Evolutionary conservation across 805 yeast genomes (phyloP).

Genomic region (Pichia pseudocactophila): DNA sequence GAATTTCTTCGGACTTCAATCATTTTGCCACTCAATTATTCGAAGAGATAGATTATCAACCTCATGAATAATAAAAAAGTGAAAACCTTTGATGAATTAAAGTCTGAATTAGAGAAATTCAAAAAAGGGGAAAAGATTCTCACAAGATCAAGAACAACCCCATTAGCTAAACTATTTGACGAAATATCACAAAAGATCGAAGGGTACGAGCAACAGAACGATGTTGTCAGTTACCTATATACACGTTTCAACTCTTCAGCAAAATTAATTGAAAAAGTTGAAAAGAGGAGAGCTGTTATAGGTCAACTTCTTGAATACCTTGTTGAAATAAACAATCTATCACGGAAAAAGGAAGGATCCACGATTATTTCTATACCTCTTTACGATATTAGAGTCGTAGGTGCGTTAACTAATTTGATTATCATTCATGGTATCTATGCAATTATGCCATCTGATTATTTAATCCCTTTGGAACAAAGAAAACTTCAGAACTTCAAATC

Average conservation of each 20-base stretch:
- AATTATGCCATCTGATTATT: constrained; percentile 44
- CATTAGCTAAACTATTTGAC: constrained; percentile 27
- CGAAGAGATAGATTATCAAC: no score
- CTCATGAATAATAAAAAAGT: constrained; percentile 1
- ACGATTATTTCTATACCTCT: constrained; percentile 57
- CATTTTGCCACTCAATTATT: neutral
- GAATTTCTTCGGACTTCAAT: neutral
- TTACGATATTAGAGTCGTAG: constrained; percentile 74
- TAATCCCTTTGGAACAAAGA: constrained; percentile 58
- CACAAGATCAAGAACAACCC: constrained; percentile 22
- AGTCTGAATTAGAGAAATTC: constrained; percentile 18
- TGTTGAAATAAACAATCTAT: constrained; percentile 30
- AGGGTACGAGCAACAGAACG: constrained; percentile 3
- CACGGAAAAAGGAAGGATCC: constrained; percentile 24
- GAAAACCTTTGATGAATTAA: constrained; percentile 14
- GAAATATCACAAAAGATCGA: constrained; percentile 17
- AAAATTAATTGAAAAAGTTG: neutral
- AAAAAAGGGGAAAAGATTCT: constrained; percentile 17
- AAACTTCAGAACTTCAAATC: constrained; percentile 39
- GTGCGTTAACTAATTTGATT: constrained; percentile 52
- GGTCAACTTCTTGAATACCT: constrained; percentile 30
- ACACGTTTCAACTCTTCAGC: neutral
- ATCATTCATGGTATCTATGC: constrained; percentile 68
- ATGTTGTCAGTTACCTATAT: constrained; percentile 9
- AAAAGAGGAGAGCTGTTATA: constrained; percentile 23